Base-by-base conservation (phyloP, 2,329 filamentous ascomycete species). In the Calonectria hawksworthii region DNA sequence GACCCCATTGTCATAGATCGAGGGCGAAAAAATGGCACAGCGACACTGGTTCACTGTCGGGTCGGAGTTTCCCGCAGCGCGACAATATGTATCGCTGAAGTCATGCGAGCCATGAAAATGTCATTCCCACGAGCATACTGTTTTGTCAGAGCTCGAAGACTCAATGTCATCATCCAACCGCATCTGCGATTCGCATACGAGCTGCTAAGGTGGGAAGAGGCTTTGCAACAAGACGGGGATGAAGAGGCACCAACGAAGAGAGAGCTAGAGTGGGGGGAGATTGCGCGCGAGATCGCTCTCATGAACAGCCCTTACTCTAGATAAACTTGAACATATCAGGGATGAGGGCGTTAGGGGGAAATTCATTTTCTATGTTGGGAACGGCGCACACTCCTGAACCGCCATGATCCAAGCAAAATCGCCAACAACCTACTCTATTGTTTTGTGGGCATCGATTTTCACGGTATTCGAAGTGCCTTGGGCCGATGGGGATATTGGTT, bases 111-210 rank as follows among this genome's bases (percentile, higher is more conserved):
- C 32, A 86, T 95, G 80, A 89, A 92, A 28, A 87, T 98, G 77
- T 97, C 95, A 0, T 96, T 99, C 80, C 96, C 97, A 16, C 91
- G 95, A 70, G 97, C 97, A 74, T 99, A 99, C 85, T 99, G 97
- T 84, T 99, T 96, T 84, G 97, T 99, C 47, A 93, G 97, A 38
- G 97, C 97, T 26, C 92, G 97, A 68, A 91, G 97, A 75, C 89
- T 99, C 63, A 99, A 99, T 82, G 97, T 99, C 68, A 99, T 99
- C 77, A 99, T 99, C 77, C 97, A 99, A 84, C 97, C 97, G 16
- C 96, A 99, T 87, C 89, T 99, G 71, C 92, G 95, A 73, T 99
- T 99, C 86, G 94, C 94, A 79, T 98, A 99, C 82, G 97, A 99
- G 86, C 90, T 99, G 36, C 89, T 99, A 66, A 98, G 98, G 84